Conservation (phyloP, 148 eudicot species). For the Vaccinium vitisidaea region DNA sequence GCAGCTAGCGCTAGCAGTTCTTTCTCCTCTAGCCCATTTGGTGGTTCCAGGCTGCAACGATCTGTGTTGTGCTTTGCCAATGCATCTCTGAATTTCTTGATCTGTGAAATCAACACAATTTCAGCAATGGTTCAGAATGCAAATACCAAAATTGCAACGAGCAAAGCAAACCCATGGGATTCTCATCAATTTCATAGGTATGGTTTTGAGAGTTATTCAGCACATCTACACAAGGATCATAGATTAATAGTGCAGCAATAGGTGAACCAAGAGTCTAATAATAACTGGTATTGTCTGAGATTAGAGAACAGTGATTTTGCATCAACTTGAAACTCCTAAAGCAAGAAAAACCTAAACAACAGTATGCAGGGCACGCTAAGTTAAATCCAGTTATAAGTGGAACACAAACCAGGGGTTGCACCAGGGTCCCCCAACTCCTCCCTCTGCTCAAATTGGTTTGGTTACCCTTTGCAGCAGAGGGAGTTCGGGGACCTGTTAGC, state of each 20-base stretch:
- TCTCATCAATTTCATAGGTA: neutral
- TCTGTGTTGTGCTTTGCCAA: conserved; percentile 57
- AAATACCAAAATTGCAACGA: neutral
- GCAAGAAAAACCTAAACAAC: neutral
- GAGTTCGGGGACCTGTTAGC: neutral
- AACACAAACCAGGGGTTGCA: neutral
- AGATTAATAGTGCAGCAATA: neutral
- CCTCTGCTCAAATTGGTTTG: no score
- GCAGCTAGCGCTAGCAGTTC: conserved; percentile 69
- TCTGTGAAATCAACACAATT: conserved; percentile 37
- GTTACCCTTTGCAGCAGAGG: neutral
- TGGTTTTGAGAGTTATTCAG: no score
- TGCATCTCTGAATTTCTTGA: conserved; percentile 81
- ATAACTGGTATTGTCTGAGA: neutral
- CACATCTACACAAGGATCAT: neutral
- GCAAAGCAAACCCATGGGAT: neutral
- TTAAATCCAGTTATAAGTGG: neutral
- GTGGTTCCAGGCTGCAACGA: conserved; percentile 58
- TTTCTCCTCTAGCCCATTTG: conserved; percentile 80
- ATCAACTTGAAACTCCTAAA: neutral
- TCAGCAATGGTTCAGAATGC: neutral
- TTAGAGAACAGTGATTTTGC: neutral
- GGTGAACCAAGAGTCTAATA: neutral
- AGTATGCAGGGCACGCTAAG: neutral
- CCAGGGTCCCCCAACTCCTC: no score